Base-by-base conservation (phyloP, 2,329 filamentous ascomycete genomes). In the Verticillium alfalfae region DNA sequence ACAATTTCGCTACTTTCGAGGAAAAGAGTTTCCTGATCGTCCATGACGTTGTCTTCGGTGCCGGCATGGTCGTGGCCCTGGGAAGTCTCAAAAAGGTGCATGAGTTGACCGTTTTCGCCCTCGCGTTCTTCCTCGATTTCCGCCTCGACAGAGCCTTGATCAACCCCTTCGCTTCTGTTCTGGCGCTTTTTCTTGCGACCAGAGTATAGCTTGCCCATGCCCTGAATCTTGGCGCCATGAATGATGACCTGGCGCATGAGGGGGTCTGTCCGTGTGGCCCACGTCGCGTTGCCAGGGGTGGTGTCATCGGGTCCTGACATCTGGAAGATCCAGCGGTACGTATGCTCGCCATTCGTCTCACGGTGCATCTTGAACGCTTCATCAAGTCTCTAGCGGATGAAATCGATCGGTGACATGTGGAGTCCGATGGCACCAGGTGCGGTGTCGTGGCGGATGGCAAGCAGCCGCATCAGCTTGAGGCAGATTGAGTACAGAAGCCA, bases 341-440 rank as follows among this genome's bases (percentile, higher is more conserved):
- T 45, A 3, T 45, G 3, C 15, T 45, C 39, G 39, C 39, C 39
- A n/a, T 18, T 16, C 3, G 16, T n/a, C 15, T n/a, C 39, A 6
- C 31, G 10, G 31, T 64, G 60, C 13, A 52, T 55, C 49, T 64
- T 56, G 54, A 64, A 58, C 18, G 34, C 26, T 16, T 61, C 58
- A 7, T 61, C 59, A 34, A 75, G 64, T 22, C 73, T 67, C 75
- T 73, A 77, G 18, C 76, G 68, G 49, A 76, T 65, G 57, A 78
- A 78, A 62, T 77, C 71, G 60, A 70, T 75, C 0, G 75, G 72
- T 8, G 75, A 70, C 75, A 78, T 78, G 0, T 38, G 31, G 1
- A 78, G 64, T 38, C 56, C 56, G 18, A 41, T 45, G 18, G 18
- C 37, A n/a, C 39, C 39, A n/a, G 39, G 39, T 31, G 72, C 60